Evolutionary conservation across 805 yeast species (phyloP), one percentile per base, ranked within the genome.

Genomic region (Maudiozyma serrabonitensis): DNA sequence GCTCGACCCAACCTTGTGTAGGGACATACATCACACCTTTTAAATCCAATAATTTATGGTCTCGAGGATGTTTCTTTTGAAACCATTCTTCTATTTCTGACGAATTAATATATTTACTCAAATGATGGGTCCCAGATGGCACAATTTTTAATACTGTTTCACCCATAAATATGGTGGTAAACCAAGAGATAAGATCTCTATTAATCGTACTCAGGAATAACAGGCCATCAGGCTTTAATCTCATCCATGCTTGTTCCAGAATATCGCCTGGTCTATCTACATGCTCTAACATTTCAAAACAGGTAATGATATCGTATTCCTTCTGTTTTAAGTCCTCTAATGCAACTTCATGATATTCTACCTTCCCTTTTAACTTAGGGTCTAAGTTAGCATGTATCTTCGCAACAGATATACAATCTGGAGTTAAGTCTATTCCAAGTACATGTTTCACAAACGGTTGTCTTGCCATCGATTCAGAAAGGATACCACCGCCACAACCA

Each of bases 401-500:
- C 1, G 99, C 99, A 3, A 89, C 93, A 47, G 75, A 76, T 16
- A 93, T 61, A 7, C 90, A 96, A 41, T 88, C 95, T 0, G 76
- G 74, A 0, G 97, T 85, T 59, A 91, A 73, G 67, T 93, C 99
- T 42, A 91, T 78, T 2, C 95, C 99, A 45, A 71, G 74, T 5
- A 93, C 96, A 1, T 70, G 62, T 11, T 72, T 62, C 4, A 87
- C 79, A 51, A 76, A 76, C 4, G 76, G 75, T 56, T 86, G 68
- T 55, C 99, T 72, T 0, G 95, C 96, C 61, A 93, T 66, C 0
- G 91, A 82, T 63, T 93, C 99, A 5, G 90, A 72, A 18, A 93
- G 69, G 25, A 93, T 82, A 0, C 99, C 99, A n/a, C 99, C 99
- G 18, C 99, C 99, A 65, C 99, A 93, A 1, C 99, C 99, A 47